phyloP scores from a whole-genome alignment of 352 stramenopile species.

The Phytopythium helicoides region DNA sequence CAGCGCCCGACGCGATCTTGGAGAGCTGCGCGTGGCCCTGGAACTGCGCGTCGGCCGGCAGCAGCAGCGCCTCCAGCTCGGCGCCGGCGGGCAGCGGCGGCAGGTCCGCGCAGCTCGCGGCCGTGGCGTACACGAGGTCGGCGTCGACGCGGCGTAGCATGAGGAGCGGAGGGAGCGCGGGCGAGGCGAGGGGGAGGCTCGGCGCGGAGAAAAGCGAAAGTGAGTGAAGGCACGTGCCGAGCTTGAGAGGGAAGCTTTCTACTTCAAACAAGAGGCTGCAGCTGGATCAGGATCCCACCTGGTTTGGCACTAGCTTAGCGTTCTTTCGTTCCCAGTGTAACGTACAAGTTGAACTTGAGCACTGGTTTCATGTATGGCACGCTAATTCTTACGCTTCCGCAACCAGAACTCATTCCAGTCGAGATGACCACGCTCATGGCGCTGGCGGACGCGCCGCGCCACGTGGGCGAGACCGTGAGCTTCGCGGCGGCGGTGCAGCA shows the following conservation, averaged over 20 bases:
- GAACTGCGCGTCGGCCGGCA: constrained; percentile 19
- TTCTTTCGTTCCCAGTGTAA: background rate
- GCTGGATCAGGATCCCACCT: background rate
- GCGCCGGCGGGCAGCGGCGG: constrained; percentile 18
- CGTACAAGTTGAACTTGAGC: no score
- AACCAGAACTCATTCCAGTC: no score
- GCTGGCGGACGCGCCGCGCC: constrained; percentile 15
- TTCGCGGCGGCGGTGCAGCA: constrained; percentile 57
- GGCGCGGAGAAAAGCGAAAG: constrained; percentile 8
- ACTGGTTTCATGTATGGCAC: no score
- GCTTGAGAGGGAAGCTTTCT: constrained; percentile 2
- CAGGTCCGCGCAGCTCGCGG: constrained; percentile 15
- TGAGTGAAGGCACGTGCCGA: background rate
- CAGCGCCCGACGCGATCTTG: constrained; percentile 22
- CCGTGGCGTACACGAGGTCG: constrained; percentile 35
- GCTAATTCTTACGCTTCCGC: no score
- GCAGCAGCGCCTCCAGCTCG: constrained; percentile 16
- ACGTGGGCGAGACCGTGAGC: constrained; percentile 27
- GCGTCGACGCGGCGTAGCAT: constrained; percentile 12
- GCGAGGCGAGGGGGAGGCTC: background rate
- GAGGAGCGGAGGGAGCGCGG: background rate
- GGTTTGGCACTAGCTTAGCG: background rate
- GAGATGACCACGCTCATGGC: constrained; percentile 19
- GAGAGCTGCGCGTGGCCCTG: constrained; percentile 37
- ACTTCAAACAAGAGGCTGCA: constrained; percentile 7